A percentile compares a stretch with the other conserved stretches of the same genome.
Conservation (phyloP, 2,329 filamentous ascomycete genomes). For the Niveomyces coronatus region DNA sequence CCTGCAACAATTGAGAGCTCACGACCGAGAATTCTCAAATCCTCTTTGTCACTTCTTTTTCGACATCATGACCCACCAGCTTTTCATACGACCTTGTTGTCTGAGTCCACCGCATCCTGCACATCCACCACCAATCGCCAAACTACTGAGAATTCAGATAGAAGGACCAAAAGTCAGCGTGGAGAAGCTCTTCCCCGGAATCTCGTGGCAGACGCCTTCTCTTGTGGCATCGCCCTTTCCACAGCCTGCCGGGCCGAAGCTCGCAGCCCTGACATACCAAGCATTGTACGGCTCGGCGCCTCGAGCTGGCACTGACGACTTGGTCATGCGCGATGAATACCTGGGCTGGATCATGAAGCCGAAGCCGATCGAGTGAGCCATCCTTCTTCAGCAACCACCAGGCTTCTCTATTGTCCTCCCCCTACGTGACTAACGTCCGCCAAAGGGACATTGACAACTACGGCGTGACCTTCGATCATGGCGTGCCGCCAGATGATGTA, state of each 20-base stretch:
- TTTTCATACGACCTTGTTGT: slow-evolving; percentile 14
- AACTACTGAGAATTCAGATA: slow-evolving; percentile 15
- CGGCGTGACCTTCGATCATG: slow-evolving; percentile 31
- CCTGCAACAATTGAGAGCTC: no score
- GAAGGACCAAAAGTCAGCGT: slow-evolving; percentile 14
- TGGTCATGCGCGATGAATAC: slow-evolving; percentile 15
- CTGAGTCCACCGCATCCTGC: slow-evolving; percentile 9
- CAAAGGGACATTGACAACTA: slow-evolving; percentile 21
- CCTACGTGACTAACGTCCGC: not conserved
- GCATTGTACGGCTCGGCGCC: slow-evolving; percentile 10
- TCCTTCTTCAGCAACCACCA: not conserved
- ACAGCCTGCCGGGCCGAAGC: slow-evolving; percentile 11
- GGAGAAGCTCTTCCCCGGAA: slow-evolving; percentile 12
- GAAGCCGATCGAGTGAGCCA: not conserved
- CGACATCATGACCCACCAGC: slow-evolving; percentile 7
- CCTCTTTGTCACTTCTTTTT: no score
- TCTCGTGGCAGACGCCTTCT: slow-evolving; percentile 9
- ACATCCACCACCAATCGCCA: slow-evolving; percentile 11
- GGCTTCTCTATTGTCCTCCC: not conserved
- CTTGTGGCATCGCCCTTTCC: slow-evolving; percentile 1
- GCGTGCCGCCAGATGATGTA: slow-evolving; percentile 23
- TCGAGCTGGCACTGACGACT: slow-evolving; percentile 6
- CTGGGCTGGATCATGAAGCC: slow-evolving; percentile 9
- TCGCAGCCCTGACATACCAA: slow-evolving; percentile 11
- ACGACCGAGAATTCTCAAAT: no score